phyloP scores from a whole-genome alignment of 257 asterid species.

The Salvia rosmarinus region DNA sequence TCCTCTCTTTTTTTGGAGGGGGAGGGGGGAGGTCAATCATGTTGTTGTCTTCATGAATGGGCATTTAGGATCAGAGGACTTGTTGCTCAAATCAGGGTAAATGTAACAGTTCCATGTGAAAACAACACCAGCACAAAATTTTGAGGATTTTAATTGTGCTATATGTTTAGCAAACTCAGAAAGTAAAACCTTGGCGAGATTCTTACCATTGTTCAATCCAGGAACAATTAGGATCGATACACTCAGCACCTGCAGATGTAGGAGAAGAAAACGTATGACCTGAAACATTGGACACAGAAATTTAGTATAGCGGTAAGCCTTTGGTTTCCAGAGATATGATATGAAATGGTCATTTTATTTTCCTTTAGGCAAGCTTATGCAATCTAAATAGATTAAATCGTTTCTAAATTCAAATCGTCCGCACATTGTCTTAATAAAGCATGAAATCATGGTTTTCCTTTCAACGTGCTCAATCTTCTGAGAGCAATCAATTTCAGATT shows the following conservation, averaged over 20 bases:
- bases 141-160: not conserved
- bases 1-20: not conserved
- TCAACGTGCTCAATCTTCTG: not conserved
- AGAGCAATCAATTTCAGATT: not conserved
- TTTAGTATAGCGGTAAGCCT: not conserved
- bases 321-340: not conserved
- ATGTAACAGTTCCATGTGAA: too few relatives aligned
- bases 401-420: not conserved
- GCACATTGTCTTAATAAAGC: slow-evolving; percentile 3
- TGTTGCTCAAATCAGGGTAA: too few relatives aligned
- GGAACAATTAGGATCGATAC: slow-evolving; percentile 86
- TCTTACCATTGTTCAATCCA: slow-evolving; percentile 97
- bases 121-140: not conserved
- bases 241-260: slow-evolving; percentile 95
- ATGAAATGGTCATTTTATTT: not conserved
- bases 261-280: slow-evolving; percentile 86
- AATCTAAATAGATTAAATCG: not conserved
- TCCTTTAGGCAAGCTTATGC: not conserved
- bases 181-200: too few relatives aligned
- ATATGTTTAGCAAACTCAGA: slow-evolving; percentile 17
- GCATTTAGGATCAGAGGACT: slow-evolving; percentile 5
- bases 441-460: not conserved
- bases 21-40: not conserved
- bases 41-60: not conserved
- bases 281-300: slow-evolving; percentile 46